A percentile compares a stretch with the other conserved stretches of the same genome.
Evolutionary conservation across 2,329 filamentous ascomycete species (phyloP).

Genomic region (Colletotrichum tropicale): DNA sequence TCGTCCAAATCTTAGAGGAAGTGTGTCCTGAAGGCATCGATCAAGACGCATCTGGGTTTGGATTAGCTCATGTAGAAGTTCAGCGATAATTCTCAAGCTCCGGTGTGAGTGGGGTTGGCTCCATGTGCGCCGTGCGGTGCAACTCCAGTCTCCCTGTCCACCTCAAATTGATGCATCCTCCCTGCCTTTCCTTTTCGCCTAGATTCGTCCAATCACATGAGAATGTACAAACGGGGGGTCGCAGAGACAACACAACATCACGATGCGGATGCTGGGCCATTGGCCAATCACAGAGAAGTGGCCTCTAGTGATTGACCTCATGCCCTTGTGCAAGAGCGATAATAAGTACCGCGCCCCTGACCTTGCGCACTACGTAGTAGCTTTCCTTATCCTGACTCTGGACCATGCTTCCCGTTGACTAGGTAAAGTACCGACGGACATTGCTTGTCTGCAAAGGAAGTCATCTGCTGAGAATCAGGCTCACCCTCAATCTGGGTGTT

Average conservation of each 20-base stretch:
- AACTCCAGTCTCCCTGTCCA: neutral
- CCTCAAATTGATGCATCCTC: neutral
- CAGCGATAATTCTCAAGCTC: neutral
- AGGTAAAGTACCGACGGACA: neutral
- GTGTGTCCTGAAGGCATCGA: neutral
- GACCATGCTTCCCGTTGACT: neutral
- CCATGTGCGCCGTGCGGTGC: neutral
- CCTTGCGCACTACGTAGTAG: neutral
- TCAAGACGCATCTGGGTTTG: neutral
- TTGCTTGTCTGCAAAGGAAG: neutral
- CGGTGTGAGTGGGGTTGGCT: neutral
- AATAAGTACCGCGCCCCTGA: neutral
- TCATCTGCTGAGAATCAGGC: neutral
- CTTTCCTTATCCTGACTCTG: constrained; percentile 1
- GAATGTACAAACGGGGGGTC: neutral
- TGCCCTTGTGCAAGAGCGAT: neutral
- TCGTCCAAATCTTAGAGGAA: neutral
- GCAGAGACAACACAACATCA: neutral
- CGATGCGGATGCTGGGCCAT: neutral
- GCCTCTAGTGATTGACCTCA: constrained; percentile 3
- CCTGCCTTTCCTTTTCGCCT: constrained; percentile 8
- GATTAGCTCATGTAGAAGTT: neutral
- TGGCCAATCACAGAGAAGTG: neutral
- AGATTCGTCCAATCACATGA: neutral
- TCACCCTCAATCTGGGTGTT: neutral